phyloP scores from a whole-genome alignment of 768 basidiomycete species.

The Termitomyces sp. region DNA sequence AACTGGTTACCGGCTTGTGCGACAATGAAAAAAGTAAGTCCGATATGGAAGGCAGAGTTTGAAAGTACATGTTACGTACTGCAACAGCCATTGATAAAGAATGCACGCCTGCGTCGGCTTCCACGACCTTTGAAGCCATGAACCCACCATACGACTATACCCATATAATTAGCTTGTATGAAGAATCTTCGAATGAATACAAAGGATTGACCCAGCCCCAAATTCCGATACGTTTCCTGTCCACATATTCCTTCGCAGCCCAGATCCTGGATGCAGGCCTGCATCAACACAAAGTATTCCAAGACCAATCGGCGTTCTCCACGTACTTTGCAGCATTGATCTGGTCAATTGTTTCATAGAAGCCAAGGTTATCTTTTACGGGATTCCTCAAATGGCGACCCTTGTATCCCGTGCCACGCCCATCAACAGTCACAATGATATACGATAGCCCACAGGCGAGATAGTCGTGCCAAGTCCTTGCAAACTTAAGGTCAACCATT shows the following conservation, averaged over 20 bases:
- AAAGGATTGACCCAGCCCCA: slow-evolving; percentile 88
- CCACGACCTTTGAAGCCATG: slow-evolving; percentile 89
- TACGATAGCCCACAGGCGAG: slow-evolving; percentile 78
- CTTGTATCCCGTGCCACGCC: slow-evolving; percentile 89
- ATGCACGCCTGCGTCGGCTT: slow-evolving; percentile 86
- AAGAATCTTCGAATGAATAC: slow-evolving; percentile 1
- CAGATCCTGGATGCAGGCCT: slow-evolving; percentile 47
- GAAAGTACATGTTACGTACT: slow-evolving; percentile 37
- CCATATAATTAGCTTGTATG: background rate
- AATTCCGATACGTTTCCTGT: slow-evolving; percentile 82
- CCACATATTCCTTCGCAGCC: slow-evolving; percentile 85
- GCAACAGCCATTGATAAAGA: slow-evolving; percentile 89
- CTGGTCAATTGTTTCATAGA: slow-evolving; percentile 87
- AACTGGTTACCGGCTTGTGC: slow-evolving; percentile 82
- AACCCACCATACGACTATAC: slow-evolving; percentile 90
- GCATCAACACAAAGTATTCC: background rate
- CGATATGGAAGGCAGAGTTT: background rate
- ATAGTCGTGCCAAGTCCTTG: slow-evolving; percentile 83
- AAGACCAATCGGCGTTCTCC: slow-evolving; percentile 5
- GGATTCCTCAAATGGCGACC: slow-evolving; percentile 81
- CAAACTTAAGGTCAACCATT: slow-evolving; percentile 58
- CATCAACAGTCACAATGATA: slow-evolving; percentile 85
- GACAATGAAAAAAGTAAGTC: background rate
- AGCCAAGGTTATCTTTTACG: slow-evolving; percentile 85
- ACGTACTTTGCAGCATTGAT: slow-evolving; percentile 79